phyloP scores from a whole-genome alignment of 179 eudicot genomes.

The Gypsophila paniculata region DNA sequence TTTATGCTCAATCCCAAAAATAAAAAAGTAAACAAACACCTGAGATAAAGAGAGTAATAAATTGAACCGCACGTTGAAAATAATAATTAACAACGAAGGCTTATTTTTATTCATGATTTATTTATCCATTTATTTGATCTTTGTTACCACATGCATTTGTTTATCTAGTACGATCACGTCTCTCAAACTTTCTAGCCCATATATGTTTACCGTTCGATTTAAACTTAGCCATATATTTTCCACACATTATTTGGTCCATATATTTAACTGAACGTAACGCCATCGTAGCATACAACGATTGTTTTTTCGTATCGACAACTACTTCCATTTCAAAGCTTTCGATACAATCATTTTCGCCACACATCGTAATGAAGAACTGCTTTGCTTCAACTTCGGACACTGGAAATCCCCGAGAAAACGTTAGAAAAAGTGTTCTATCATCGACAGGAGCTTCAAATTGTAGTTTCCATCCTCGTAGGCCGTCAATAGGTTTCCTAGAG shows the following conservation, averaged over 20 bases:
- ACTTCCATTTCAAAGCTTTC: slow-evolving; percentile 32
- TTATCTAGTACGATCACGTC: too few relatives aligned
- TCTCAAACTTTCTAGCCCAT: too few relatives aligned
- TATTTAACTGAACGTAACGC: slow-evolving; percentile 25
- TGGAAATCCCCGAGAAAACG: slow-evolving; percentile 45
- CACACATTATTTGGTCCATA: slow-evolving; percentile 42
- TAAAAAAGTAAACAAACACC: too few relatives aligned
- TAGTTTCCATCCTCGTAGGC: slow-evolving; percentile 33
- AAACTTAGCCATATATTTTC: too few relatives aligned
- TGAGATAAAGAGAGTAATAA: too few relatives aligned
- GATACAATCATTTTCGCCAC: slow-evolving; percentile 47
- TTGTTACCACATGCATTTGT: too few relatives aligned
- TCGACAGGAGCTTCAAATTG: slow-evolving; percentile 27
- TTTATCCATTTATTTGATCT: too few relatives aligned
- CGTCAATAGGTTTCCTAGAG: not conserved
- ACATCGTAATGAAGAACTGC: slow-evolving; percentile 27
- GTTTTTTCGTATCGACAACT: slow-evolving; percentile 1
- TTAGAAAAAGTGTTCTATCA: slow-evolving; percentile 44
- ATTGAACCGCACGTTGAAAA: too few relatives aligned
- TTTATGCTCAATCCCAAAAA: too few relatives aligned
- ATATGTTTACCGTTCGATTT: too few relatives aligned
- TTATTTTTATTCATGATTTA: too few relatives aligned
- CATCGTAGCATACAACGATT: slow-evolving; percentile 40
- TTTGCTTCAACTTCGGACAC: slow-evolving; percentile 30
- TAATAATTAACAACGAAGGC: too few relatives aligned